Percentiles rank a stretch among this genome's conserved stretches.
Evolutionary conservation across 805 yeast genomes (phyloP).

Genomic region (Lachancea kluyveri): DNA sequence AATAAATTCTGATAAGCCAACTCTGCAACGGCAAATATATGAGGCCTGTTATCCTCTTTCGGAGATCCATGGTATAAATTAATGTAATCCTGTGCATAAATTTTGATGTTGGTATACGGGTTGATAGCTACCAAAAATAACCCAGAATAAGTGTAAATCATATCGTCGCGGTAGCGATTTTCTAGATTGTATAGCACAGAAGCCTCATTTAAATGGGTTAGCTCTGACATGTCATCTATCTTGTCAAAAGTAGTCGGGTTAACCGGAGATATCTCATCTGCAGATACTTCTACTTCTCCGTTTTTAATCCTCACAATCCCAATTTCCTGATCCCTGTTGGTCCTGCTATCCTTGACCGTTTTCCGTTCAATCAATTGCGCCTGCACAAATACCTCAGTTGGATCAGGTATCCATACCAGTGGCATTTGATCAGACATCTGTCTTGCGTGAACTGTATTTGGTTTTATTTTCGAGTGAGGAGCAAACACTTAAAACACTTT

Average conservation of each 20-base stretch:
- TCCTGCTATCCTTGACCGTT: conserved; percentile 16
- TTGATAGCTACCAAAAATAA: conserved; percentile 91
- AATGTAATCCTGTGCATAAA: conserved; percentile 58
- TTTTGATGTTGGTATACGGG: conserved; percentile 73
- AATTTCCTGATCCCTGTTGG: conserved; percentile 15
- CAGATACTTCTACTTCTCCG: conserved; percentile 13
- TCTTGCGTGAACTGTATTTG: neutral
- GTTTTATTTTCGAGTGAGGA: no score
- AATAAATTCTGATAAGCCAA: conserved; percentile 74
- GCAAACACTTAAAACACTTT: no score
- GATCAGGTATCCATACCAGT: conserved; percentile 29
- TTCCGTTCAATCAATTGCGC: conserved; percentile 20
- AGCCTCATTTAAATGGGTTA: conserved; percentile 91
- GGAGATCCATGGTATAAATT: conserved; percentile 45
- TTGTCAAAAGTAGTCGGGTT: conserved; percentile 88
- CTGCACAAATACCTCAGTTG: conserved; percentile 22
- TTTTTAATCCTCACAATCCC: conserved; percentile 15
- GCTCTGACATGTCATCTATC: conserved; percentile 91
- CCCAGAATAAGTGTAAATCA: conserved; percentile 92
- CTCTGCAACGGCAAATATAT: conserved; percentile 86
- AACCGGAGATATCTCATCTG: conserved; percentile 40
- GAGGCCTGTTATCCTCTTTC: conserved; percentile 60
- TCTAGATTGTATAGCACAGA: conserved; percentile 84
- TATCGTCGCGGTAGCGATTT: conserved; percentile 67
- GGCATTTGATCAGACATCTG: conserved; percentile 2